Percentiles rank a stretch among this genome's conserved stretches.
Evolutionary conservation across 139 green algal genomes (phyloP).

Genomic region (Chlorella sp.): DNA sequence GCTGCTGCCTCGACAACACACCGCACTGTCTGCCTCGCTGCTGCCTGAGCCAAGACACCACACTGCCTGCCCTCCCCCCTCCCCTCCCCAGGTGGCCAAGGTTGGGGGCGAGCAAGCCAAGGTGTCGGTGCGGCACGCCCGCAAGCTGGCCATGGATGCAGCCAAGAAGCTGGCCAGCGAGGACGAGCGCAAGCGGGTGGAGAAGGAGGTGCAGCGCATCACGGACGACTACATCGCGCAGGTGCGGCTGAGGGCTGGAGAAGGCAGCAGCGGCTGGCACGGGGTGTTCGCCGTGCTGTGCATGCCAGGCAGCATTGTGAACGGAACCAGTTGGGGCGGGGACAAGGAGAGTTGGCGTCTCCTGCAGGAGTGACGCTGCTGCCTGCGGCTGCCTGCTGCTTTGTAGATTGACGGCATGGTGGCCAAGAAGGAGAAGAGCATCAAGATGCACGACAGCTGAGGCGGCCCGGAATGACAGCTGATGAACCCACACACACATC

Average conservation of each 20-base stretch:
- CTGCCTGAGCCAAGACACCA: too few species aligned
- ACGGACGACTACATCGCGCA: constrained; percentile 54
- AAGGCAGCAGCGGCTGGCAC: background rate
- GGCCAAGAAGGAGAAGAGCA: constrained; percentile 41
- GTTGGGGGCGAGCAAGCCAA: constrained; percentile 72
- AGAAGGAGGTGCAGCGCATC: constrained; percentile 63
- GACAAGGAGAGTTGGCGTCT: too few species aligned
- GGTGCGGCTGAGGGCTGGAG: background rate
- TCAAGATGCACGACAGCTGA: constrained; percentile 41
- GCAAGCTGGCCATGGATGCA: constrained; percentile 60
- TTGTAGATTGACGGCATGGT: background rate
- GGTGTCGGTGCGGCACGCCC: constrained; percentile 60
- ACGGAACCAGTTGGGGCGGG: too few species aligned
- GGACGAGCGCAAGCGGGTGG: constrained; percentile 40
- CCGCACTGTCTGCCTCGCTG: too few species aligned
- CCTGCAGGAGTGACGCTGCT: too few species aligned
- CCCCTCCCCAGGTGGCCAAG: background rate
- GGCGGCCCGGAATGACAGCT: too few species aligned
- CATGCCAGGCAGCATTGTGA: too few species aligned
- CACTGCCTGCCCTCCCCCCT: too few species aligned
- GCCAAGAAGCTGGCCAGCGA: constrained; percentile 43
- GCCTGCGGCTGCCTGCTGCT: background rate
- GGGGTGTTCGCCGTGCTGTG: background rate
- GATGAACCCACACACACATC: too few species aligned
- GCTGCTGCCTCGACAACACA: too few species aligned